Conservation (phyloP, 2,329 filamentous ascomycete genomes). For the Diaporthe ampelina region DNA sequence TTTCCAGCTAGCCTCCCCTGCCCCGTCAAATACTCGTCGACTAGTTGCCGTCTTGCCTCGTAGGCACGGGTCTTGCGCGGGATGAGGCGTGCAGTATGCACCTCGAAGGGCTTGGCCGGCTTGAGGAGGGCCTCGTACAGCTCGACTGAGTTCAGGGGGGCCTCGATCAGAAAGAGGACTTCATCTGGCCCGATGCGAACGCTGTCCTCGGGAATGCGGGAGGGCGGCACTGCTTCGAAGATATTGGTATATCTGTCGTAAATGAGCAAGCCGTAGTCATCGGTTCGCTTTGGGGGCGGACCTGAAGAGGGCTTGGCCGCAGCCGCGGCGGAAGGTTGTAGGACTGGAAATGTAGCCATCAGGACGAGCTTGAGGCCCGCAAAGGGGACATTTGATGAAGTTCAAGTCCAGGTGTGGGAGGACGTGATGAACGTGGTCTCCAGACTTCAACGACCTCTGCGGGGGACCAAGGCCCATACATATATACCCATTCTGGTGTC, state of each 20-base stretch:
- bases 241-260: constrained; percentile 37
- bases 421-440: neutral
- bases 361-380: constrained; percentile 14
- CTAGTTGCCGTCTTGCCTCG: constrained; percentile 7
- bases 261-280: constrained; percentile 35
- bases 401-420: constrained; percentile 4
- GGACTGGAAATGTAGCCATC: constrained; percentile 27
- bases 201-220: constrained; percentile 21
- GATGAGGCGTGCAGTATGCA: constrained; percentile 27
- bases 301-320: constrained; percentile 11
- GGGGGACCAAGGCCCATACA: neutral
- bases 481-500: constrained; percentile 12
- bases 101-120: constrained; percentile 25
- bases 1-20: constrained; percentile 27
- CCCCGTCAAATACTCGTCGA: constrained; percentile 32
- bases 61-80: constrained; percentile 28
- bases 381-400: neutral
- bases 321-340: constrained; percentile 16
- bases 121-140: constrained; percentile 36
- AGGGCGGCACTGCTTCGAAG: constrained; percentile 23
- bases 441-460: neutral
- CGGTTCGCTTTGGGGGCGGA: neutral
- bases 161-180: constrained; percentile 34
- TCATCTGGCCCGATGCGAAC: constrained; percentile 33
- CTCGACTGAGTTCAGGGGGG: constrained; percentile 34